Conservation (phyloP, 352 stramenopile species). For the Plasmopara viticola region DNA sequence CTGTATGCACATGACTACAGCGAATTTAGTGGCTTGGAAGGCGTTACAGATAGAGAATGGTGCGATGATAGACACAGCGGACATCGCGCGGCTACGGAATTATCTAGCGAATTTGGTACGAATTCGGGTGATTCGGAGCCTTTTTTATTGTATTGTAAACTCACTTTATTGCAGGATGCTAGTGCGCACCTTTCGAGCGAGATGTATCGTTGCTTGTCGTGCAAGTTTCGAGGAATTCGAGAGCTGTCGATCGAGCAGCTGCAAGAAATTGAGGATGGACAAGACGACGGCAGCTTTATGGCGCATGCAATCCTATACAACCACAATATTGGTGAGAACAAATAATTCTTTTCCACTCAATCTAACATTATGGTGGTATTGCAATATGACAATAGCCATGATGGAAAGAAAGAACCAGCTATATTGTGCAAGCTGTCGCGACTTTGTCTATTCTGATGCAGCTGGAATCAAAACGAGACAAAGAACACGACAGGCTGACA, state of each 20-base stretch:
- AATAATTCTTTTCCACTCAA: not conserved
- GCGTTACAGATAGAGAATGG: too few species aligned
- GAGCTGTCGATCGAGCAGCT: conserved; percentile 22
- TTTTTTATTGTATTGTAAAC: too few species aligned
- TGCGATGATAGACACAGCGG: too few species aligned
- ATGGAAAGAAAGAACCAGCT: conserved; percentile 40
- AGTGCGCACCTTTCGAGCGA: conserved; percentile 14
- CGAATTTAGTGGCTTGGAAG: too few species aligned
- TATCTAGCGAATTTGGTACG: too few species aligned
- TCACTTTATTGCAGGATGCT: conserved; percentile 8
- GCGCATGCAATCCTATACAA: conserved; percentile 48
- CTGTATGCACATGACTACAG: too few species aligned
- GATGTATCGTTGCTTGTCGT: conserved; percentile 44
- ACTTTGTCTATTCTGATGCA: conserved; percentile 54
- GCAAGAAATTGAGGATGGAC: conserved; percentile 16
- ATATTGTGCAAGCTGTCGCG: conserved; percentile 51
- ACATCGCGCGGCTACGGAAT: too few species aligned
- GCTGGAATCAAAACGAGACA: conserved; percentile 17
- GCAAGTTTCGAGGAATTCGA: conserved; percentile 35
- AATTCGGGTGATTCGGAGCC: too few species aligned
- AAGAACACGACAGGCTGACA: conserved; percentile 16
- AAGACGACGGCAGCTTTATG: conserved; percentile 49
- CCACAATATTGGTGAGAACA: conserved; percentile 42
- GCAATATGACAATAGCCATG: conserved; percentile 23
- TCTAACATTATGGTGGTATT: too few species aligned